Base-by-base conservation (phyloP, 2,329 filamentous ascomycete species). In the Allantophomopsis cytisporea region DNA sequence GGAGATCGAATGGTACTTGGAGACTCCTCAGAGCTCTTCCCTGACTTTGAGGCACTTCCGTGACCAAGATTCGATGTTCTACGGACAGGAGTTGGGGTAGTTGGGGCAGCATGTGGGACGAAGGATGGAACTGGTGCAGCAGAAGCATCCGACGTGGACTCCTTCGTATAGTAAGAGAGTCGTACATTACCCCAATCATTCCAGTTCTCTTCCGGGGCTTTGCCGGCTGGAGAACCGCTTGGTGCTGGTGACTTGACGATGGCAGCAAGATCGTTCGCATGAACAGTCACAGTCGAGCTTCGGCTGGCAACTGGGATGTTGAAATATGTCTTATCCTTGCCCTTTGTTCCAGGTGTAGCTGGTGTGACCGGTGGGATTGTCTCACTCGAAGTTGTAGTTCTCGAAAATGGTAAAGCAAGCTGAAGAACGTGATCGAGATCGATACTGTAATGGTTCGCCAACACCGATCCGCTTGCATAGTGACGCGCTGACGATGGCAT, bases 361-460 rank as follows among this genome's bases (percentile, higher is more conserved):
- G 76, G 70, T 4, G 71, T 65, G 7, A 66, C 54, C n/a, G 72
- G 60, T 5, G 71, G 60, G 5, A 61, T 53, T 13, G 71, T 56
- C 43, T 66, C 73, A 17, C 58, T 43, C 18, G 55, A 47, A 7
- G 74, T 65, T 2, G 71, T 68, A 1, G 76, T 83, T 60, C 86
- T 93, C 35, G 79, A 68, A 54, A 96, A 94, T 6, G 89, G 85
- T 42, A 78, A 65, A 5, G 89, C 80, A 39, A 98, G 67, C 59
- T 85, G 84, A 47, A 88, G 82, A 39, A 98, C 75, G 49, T 83
- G 82, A 45, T 95, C 87, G 5, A 83, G 65, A 45, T 80, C 73
- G 48, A 83, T 80, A 50, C 81, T 79, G 60, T 83, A 98, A 60
- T 98, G 91, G 45, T 87, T 88, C 17, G 79, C 74, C 38, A 95